Evolutionary conservation across 768 basidiomycete species (phyloP).

Genomic region (Hygrophoropsis aurantiaca): DNA sequence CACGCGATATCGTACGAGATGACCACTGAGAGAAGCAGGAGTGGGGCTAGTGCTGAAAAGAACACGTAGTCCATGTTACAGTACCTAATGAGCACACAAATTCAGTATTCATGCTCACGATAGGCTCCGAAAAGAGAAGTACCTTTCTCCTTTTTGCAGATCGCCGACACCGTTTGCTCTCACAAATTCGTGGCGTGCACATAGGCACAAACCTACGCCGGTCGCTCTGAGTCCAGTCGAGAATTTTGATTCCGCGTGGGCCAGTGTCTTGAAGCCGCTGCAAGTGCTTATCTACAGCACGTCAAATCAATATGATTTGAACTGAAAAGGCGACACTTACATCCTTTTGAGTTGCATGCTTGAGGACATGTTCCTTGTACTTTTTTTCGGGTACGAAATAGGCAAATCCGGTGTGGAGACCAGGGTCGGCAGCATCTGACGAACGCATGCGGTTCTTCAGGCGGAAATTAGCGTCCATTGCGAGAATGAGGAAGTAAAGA

Average conservation of each 20-base stretch:
- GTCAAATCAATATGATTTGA: conserved; percentile 3
- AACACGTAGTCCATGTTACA: conserved; percentile 38
- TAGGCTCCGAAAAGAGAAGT: too few relatives aligned
- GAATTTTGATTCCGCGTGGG: conserved; percentile 14
- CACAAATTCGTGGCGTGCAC: conserved; percentile 31
- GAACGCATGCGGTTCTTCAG: too few relatives aligned
- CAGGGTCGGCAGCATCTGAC: conserved; percentile 17
- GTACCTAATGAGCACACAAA: conserved; percentile 30
- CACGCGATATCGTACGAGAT: conserved; percentile 23
- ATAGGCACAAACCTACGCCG: conserved; percentile 28
- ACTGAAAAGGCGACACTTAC: conserved; percentile 5
- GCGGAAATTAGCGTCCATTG: conserved; percentile 35
- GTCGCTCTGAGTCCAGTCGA: conserved; percentile 22
- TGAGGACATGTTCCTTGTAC: conserved; percentile 24
- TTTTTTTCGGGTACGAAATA: conserved; percentile 25
- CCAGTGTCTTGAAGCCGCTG: conserved; percentile 28
- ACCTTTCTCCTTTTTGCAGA: conserved; percentile 21
- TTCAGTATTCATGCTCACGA: background rate
- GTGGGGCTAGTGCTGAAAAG: conserved; percentile 9
- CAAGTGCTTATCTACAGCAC: conserved; percentile 33
- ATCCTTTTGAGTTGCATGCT: conserved; percentile 18
- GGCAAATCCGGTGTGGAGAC: conserved; percentile 16
- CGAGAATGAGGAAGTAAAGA: conserved; percentile 24
- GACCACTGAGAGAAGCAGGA: background rate
- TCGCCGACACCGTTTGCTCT: conserved; percentile 21